Evolutionary conservation across 306 rosid genomes (phyloP), one percentile per base, ranked within the genome.

Genomic region (Elaeagnus macrophylla): DNA sequence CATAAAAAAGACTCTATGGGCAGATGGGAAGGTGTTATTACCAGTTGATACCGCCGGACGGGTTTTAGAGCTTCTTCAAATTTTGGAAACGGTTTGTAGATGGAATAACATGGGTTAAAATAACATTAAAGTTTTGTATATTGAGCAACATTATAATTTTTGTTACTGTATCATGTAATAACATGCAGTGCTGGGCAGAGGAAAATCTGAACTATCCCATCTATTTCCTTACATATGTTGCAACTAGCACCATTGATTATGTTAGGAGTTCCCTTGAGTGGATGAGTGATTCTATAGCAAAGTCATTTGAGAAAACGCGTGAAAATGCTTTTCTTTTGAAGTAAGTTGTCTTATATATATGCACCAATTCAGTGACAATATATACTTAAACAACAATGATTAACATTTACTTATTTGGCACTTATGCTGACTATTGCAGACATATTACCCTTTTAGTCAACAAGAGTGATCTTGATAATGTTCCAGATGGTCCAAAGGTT

Each of bases 201-300:
- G 94, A 84, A 72, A 77, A 69, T 72, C 56, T 91, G 79, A 71
- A 53, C 68, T 91, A 65, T 72, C 96, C 95, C 62, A 78, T 91
- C 64, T 91, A 63, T 70, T 84, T 91, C 58, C 74, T 91, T 25
- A 84, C 99, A 49, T 82, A 78, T 58, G 93, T 91, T 71, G 71
- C 99, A 68, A 76, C 95, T 49, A 91, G 96, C 78, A 87, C 93
- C 65, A 77, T 87, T 58, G 93, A 91, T 78, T 91, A 80, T 38
- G 81, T 87, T 65, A 84, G 82, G 78, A 87, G 85, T 79, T 91
- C 87, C 81, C 93, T 91, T 37, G 95, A 91, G 77, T 91, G 96
- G 99, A 91, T 91, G 99, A 91, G 96, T 71, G 99, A 91, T 66
- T 66, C 86, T 68, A 91, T 91, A 39, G 87, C 95, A 15, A 91